Evolutionary conservation across 2,329 filamentous ascomycete species (phyloP).

Genomic region (Talaromyces sp.): DNA sequence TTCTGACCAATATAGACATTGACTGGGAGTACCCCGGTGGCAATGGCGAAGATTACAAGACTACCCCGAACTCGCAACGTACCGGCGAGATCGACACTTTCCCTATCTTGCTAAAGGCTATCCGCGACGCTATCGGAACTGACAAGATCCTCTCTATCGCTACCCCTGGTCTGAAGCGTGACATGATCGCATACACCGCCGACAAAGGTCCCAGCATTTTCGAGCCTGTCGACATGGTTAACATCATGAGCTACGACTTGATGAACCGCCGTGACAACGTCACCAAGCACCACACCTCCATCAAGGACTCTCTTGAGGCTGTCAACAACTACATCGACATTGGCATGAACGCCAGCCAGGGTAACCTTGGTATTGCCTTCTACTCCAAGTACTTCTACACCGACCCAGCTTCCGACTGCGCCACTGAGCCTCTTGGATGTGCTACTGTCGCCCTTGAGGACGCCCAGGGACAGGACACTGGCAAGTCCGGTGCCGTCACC

Average conservation of each 20-base stretch:
- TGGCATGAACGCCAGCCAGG: constrained; percentile 52
- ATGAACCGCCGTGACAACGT: constrained; percentile 64
- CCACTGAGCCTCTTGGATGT: constrained; percentile 52
- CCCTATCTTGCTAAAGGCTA: constrained; percentile 55
- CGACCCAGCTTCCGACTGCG: constrained; percentile 45
- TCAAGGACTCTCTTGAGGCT: constrained; percentile 51
- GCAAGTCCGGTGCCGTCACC: constrained; percentile 47
- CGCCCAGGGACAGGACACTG: constrained; percentile 55
- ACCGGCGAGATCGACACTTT: constrained; percentile 58
- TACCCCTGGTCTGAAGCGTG: constrained; percentile 57
- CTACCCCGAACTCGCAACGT: constrained; percentile 56
- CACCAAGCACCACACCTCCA: constrained; percentile 63
- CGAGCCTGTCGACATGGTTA: constrained; percentile 60
- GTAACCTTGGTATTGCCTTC: constrained; percentile 65
- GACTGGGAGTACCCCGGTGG: constrained; percentile 64
- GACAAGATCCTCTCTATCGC: constrained; percentile 62
- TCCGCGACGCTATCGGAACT: constrained; percentile 55
- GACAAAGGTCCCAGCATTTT: constrained; percentile 57
- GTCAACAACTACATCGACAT: constrained; percentile 57
- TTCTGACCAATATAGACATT: constrained; percentile 46
- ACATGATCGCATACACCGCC: constrained; percentile 65
- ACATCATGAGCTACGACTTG: constrained; percentile 69
- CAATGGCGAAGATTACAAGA: constrained; percentile 66
- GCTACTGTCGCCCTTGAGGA: constrained; percentile 57
- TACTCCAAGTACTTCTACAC: constrained; percentile 66